Base-by-base conservation (phyloP, 495 filamentous ascomycete species). In the Articulospora tetracladia region DNA sequence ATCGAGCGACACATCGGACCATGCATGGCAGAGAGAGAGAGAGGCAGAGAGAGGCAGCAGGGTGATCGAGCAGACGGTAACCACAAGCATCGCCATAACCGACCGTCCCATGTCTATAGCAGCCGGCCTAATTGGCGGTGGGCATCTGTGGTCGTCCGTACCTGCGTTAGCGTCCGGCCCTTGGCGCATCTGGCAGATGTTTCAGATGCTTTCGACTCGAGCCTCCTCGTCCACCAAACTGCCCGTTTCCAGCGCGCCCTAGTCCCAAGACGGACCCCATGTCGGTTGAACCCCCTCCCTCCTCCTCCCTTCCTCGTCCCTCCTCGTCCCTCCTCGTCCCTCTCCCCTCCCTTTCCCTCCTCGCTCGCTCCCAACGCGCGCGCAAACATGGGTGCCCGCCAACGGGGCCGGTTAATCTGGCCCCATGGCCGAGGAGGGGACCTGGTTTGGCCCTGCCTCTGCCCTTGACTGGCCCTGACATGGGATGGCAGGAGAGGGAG, bases 391-490 rank as follows among this genome's bases (percentile, higher is more conserved):
- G 57, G 50, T 47, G 47, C 24, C 23, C 26, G 22, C 28, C 30
- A 32, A 10, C 11, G 26, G 34, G 34, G 20, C 52, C 30, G 8
- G 23, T 27, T 26, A 24, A 52, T 28, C 0, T 49, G 25, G 22
- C 10, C 39, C 46, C 27, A 44, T 34, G 25, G 26, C 48, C 61
- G 47, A 50, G 25, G 47, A 25, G 3, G 20, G 47, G 2, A 8
- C 22, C 47, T 22, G 6, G 39, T 58, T 34, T 22, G 15, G 47
- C 22, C 19, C 41, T 34, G 11, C 26, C 55, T 23, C 26, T 39
- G 4, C 26, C 51, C 50, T 51, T 57, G 56, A 63, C 56, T 63
- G 60, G 59, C 30, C 57, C n/a, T n/a, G 32, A 60, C 57, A 68
- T 59, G 62, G 62, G 52, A 46, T 24, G 44, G 55, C 26, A 48